A percentile compares a stretch with the other conserved stretches of the same genome.
Evolutionary conservation across 352 stramenopile genomes (phyloP).

Genomic region (Phytophthora syringae): DNA sequence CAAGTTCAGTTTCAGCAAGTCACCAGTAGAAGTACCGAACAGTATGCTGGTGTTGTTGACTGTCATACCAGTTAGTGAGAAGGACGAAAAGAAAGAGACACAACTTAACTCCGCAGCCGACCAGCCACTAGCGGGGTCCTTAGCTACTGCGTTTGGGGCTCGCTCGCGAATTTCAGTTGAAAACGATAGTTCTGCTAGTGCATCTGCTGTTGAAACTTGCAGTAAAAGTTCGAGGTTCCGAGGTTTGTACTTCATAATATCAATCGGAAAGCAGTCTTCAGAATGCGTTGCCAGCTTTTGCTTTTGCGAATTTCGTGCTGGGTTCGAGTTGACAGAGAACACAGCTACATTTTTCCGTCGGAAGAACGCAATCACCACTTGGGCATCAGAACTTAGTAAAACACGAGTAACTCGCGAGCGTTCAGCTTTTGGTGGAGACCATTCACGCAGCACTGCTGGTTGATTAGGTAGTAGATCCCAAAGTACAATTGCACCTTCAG

Average conservation of each 20-base stretch:
- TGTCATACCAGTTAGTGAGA: constrained; percentile 20
- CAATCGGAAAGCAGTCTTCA: constrained; percentile 43
- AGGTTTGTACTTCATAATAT: constrained; percentile 46
- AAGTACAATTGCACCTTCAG: constrained; percentile 37
- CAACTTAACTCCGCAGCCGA: constrained; percentile 23
- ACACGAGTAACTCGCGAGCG: constrained; percentile 38
- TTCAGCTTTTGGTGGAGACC: constrained; percentile 32
- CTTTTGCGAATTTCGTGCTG: constrained; percentile 11
- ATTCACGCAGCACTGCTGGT: constrained; percentile 27
- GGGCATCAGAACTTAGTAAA: constrained; percentile 35
- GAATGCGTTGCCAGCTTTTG: constrained; percentile 30
- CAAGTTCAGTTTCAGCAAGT: constrained; percentile 48
- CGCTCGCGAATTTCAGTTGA: constrained; percentile 27
- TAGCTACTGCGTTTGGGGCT: constrained; percentile 19
- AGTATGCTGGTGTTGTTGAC: constrained; percentile 21
- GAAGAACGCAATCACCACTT: constrained; percentile 36
- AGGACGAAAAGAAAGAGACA: constrained; percentile 34
- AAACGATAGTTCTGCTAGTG: constrained; percentile 29
- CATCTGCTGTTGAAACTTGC: constrained; percentile 24
- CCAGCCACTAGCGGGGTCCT: constrained; percentile 11
- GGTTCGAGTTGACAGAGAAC: constrained; percentile 9
- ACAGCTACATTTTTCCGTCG: constrained; percentile 21
- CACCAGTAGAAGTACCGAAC: constrained; percentile 37
- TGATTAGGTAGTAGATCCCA: constrained; percentile 38
- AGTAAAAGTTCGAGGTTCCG: constrained; percentile 33